Base-by-base conservation (phyloP, 202 grass and related monocot genomes). In the Panicum virgatum region DNA sequence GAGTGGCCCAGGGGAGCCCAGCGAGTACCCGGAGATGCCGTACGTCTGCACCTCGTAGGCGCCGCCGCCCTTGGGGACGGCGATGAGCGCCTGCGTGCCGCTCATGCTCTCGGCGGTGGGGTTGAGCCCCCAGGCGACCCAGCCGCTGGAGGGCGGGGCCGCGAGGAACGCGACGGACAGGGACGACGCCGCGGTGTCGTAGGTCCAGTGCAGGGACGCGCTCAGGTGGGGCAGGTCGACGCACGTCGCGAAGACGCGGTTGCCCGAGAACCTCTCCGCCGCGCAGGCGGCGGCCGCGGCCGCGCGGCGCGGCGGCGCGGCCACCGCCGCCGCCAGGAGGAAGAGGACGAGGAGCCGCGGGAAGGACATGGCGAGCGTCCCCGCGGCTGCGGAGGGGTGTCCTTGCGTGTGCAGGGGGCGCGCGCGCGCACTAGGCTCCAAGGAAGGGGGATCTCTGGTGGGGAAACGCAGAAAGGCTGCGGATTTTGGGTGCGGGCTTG, bases 41-140 rank as follows among this genome's bases (percentile, higher is more conserved):
- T 76, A 95, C 4, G 90, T 91, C 71, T 89, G 59, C 26, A 93
- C 91, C 16, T 12, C 72, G 86, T 95, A 98, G 23, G 64, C 85
- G 53, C 90, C 66, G 6, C 73, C 69, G 47, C 13, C 15, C 14
- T 3, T 74, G 69, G 90, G 45, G 34, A 74, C 72, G 11, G 96
- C 91, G 3, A 96, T 6, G 76, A 98, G 89, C 62, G 96, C 83
- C 82, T 97, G 94, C 12, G 94, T 39, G 22, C 94, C 94, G 1
- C 0, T 0, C 94, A 97, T 97, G 68, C 51, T 56, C 8, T 15
- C 4, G 20, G 4, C 39, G 53, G 30, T 23, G 13, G 94, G 94
- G 89, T 97, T 94, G 20, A 97, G 66, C 0, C 77, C 91, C 94
- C 94, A 97, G 0, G 94, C 80, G 0, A 92, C 88, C 94, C 94